phyloP scores from a whole-genome alignment of 2,329 filamentous ascomycete genomes.

The Lachnellula cervina region DNA sequence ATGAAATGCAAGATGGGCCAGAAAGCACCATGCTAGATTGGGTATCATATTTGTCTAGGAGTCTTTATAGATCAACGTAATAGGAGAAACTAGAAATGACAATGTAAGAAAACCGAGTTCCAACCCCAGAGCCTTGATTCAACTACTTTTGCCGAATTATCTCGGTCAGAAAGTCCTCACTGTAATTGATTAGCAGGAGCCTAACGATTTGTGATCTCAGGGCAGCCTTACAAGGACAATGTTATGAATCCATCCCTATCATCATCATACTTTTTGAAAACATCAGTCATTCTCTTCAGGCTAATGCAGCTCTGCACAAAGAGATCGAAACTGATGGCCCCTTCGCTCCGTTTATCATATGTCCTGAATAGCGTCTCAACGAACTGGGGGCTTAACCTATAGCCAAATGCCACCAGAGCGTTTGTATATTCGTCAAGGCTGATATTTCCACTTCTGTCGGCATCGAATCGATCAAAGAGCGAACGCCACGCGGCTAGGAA shows the following conservation, averaged over 20 bases:
- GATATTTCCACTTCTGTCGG: slow-evolving; percentile 82
- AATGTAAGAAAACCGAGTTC: not conserved
- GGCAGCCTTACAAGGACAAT: slow-evolving; percentile 53
- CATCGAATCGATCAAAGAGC: slow-evolving; percentile 93
- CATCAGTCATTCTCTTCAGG: slow-evolving; percentile 97
- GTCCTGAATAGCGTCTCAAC: slow-evolving; percentile 80
- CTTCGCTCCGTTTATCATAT: slow-evolving; percentile 72
- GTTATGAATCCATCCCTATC: slow-evolving; percentile 92
- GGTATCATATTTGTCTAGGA: slow-evolving; percentile 21
- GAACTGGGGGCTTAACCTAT: slow-evolving; percentile 79
- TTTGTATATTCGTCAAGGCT: slow-evolving; percentile 82
- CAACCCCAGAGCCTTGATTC: not conserved
- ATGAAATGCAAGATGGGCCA: not conserved
- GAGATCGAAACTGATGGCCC: slow-evolving; percentile 83
- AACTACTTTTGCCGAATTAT: slow-evolving; percentile 28
- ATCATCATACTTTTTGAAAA: slow-evolving; percentile 98
- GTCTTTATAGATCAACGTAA: slow-evolving; percentile 6
- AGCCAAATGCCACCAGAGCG: slow-evolving; percentile 88
- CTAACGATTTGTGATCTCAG: not conserved
- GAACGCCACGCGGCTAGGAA: slow-evolving; percentile 92
- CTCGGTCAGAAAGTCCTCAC: slow-evolving; percentile 31
- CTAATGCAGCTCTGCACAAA: slow-evolving; percentile 98
- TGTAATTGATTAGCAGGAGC: slow-evolving; percentile 9
- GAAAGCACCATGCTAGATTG: slow-evolving; percentile 2
- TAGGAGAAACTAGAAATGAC: not conserved